These are phyloP conservation scores for Fraxinus angustifolia DNA, from an alignment of 305 asterid genomes.

Conservation along the genomic window DNA sequence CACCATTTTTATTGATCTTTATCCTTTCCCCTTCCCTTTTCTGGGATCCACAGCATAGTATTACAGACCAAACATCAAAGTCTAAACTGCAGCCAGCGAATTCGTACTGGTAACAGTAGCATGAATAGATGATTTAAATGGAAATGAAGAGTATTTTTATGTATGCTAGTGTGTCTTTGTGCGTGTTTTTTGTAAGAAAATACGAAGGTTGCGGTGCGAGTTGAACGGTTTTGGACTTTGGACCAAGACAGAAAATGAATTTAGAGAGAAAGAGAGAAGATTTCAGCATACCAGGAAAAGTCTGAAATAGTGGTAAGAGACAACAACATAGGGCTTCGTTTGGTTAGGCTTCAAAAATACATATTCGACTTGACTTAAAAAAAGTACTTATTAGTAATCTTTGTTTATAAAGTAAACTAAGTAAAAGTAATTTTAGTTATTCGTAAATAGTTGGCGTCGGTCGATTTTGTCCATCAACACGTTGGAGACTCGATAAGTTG, in stretches of 20 bases:
- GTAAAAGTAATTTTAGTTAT: neutral
- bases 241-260: neutral
- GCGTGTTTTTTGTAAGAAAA: neutral
- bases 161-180: neutral
- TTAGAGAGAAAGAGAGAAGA: slow-evolving; percentile 1
- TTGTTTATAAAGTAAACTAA: too few species aligned
- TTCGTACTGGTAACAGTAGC: neutral
- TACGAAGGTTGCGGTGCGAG: neutral
- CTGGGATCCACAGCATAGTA: neutral
- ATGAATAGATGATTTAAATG: neutral
- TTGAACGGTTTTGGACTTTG: slow-evolving; percentile 5
- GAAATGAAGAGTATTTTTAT: neutral
- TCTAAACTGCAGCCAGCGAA: neutral
- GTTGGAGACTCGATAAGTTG: neutral
- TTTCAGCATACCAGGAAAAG: neutral
- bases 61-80: neutral
- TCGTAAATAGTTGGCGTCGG: neutral
- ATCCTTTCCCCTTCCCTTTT: neutral
- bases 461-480: neutral
- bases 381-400: neutral
- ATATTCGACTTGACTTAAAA: neutral
- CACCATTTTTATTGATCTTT: slow-evolving; percentile 50
- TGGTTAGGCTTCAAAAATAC: neutral
- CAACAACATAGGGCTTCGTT: neutral
- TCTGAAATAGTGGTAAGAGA: neutral